Evolutionary conservation across 192 early-diverging fungal genomes (phyloP), one percentile per base, ranked within the genome.

Genomic region (Geranomyces michiganensis): DNA sequence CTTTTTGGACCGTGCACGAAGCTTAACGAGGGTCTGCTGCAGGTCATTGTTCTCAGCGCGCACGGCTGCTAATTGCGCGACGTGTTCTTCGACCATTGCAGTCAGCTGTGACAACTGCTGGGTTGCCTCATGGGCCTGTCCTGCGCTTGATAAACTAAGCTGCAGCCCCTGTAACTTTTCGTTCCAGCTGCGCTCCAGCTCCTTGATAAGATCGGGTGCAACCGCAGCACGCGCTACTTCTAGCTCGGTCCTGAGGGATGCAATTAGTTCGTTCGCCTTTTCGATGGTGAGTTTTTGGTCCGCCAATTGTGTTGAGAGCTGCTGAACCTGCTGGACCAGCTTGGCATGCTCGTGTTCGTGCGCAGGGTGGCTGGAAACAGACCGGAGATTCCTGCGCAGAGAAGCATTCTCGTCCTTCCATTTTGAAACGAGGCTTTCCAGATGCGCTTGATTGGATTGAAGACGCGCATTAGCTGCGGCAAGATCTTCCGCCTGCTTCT

Each of bases 11-110:
- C 31, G 13, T 8, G 74, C 59, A 0, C 62, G 36, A 0, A 21
- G 19, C 33, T 59, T 63, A 4, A 47, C 17, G 17, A 75, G 49
- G 15, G 27, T 15, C 19, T 12, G 13, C n/a, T 56, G 44, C 33
- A 75, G 36, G 45, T 30, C 29, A 15, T 7, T 55, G 44, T 75
- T 75, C 45, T 70, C 68, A 36, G 7, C 24, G 33, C 51, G 33
- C 26, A 75, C 60, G 22, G 19, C 51, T n/a, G 24, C 15, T 27
- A 68, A 53, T 30, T 65, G 69, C 0, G 46, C 33, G 44, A 71
- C 60, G 33, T 71, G 67, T 51, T 70, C 74, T 75, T 75, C 74
- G 55, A 75, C 43, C 74, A 75, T 75, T 22, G 17, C n/a, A 27
- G 29, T 46, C 2, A 75, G 51, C 8, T 65, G 61, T 17, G 51